phyloP scores from a whole-genome alignment of 164 flowering plant genomes.

The Tetrastigma voinierianum region DNA sequence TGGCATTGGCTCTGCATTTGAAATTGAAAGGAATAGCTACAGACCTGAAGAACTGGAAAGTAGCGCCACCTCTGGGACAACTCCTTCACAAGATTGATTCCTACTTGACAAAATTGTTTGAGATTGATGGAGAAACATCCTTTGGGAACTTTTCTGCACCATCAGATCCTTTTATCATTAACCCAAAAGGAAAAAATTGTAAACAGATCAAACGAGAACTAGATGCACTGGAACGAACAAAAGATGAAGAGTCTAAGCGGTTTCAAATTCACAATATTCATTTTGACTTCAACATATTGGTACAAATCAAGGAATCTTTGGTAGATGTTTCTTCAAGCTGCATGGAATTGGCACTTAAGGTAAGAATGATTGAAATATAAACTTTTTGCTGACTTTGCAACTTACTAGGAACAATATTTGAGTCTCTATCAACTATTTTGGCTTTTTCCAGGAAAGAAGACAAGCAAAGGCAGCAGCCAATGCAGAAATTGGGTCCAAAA shows the following conservation, averaged over 20 bases:
- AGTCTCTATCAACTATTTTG: background rate
- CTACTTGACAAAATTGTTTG: constrained; percentile 66
- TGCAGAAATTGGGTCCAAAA: constrained; percentile 23
- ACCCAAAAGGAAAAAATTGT: background rate
- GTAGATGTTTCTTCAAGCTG: constrained; percentile 80
- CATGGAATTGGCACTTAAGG: constrained; percentile 76
- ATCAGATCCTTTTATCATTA: too few species aligned
- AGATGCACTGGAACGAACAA: constrained; percentile 61
- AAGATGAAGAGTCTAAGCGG: constrained; percentile 69
- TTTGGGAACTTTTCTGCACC: too few species aligned
- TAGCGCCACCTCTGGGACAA: constrained; percentile 44
- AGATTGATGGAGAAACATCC: background rate
- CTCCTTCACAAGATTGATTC: constrained; percentile 55
- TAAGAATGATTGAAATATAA: constrained; percentile 9
- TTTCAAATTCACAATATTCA: constrained; percentile 54
- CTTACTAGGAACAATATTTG: too few species aligned
- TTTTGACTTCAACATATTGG: constrained; percentile 54
- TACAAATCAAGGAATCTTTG: constrained; percentile 65
- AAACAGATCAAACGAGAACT: constrained; percentile 63
- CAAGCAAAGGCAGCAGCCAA: constrained; percentile 31
- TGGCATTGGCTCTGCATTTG: constrained; percentile 53
- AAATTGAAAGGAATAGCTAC: constrained; percentile 45
- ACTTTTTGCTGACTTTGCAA: too few species aligned
- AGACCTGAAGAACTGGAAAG: constrained; percentile 53
- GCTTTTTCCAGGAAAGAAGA: constrained; percentile 34